Conservation (phyloP, 768 basidiomycete species). For the Pholiota microspora region DNA sequence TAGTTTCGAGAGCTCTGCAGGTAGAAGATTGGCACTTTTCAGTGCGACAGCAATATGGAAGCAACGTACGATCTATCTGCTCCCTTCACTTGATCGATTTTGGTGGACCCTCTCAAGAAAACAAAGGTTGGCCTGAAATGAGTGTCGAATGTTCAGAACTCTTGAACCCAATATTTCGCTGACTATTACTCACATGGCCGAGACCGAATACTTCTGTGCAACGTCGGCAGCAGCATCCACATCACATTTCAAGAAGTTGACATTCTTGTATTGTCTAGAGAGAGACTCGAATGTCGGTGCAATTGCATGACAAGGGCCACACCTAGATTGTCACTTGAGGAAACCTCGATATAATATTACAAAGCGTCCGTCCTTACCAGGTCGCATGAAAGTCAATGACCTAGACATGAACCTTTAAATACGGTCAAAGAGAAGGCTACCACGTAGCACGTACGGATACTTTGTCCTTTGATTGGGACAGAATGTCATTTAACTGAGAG, state of each 20-base stretch:
- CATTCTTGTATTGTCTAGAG: constrained; percentile 62
- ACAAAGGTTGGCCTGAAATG: constrained; percentile 86
- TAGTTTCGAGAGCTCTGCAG: constrained; percentile 59
- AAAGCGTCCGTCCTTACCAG: constrained; percentile 47
- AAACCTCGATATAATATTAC: constrained; percentile 1
- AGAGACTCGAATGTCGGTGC: constrained; percentile 74
- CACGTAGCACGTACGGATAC: constrained; percentile 44
- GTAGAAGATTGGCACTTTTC: neutral
- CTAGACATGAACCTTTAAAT: constrained; percentile 29
- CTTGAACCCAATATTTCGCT: too few relatives aligned
- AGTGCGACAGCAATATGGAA: neutral
- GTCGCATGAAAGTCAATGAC: constrained; percentile 87
- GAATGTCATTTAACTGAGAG: constrained; percentile 58
- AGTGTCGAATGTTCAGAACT: too few relatives aligned
- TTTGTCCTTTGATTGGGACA: constrained; percentile 60
- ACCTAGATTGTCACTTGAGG: constrained; percentile 46
- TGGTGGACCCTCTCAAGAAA: constrained; percentile 64
- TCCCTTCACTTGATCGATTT: constrained; percentile 73
- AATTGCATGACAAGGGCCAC: constrained; percentile 83
- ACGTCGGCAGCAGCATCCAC: constrained; percentile 73
- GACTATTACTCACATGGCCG: constrained; percentile 73
- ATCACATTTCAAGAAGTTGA: constrained; percentile 84
- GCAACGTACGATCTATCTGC: constrained; percentile 60
- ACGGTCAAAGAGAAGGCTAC: constrained; percentile 9
- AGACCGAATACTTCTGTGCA: constrained; percentile 56